Evolutionary conservation across 441 rosid genomes (phyloP).

Genomic region (Jatropha podagrica): DNA sequence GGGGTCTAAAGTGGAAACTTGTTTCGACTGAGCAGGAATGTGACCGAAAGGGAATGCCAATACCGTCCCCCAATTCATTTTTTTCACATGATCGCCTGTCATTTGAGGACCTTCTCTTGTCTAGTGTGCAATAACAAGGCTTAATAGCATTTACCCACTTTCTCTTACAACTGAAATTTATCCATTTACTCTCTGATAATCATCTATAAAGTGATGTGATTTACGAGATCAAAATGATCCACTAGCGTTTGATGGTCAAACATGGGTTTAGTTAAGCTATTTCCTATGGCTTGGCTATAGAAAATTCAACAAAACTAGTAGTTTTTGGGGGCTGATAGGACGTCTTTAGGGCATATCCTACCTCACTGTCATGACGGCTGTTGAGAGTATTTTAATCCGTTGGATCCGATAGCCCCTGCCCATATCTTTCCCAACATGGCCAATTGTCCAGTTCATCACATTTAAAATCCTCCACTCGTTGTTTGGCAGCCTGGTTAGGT

Average conservation of each 20-base stretch:
- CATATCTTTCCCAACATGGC: neutral
- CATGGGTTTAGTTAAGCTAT: neutral
- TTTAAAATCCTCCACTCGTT: neutral
- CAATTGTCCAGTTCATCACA: neutral
- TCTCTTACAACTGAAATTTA: neutral
- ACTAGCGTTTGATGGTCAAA: neutral
- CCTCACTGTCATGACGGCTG: conserved; percentile 20
- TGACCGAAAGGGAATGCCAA: conserved; percentile 10
- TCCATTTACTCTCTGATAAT: neutral
- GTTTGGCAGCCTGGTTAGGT: neutral
- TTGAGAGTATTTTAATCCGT: neutral
- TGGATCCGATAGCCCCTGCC: no score
- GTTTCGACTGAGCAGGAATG: conserved; percentile 19
- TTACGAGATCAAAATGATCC: neutral
- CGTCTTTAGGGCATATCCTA: neutral
- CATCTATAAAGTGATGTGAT: neutral
- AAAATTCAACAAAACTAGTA: neutral
- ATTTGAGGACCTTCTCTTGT: neutral
- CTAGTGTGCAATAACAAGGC: neutral
- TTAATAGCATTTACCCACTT: neutral
- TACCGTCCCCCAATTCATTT: neutral
- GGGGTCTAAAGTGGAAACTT: conserved; percentile 23
- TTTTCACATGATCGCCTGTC: no score
- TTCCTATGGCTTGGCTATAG: neutral
- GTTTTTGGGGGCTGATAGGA: neutral